Evolutionary conservation across 177 flowering plant species (phyloP).

Genomic region (Vitis hybrid): DNA sequence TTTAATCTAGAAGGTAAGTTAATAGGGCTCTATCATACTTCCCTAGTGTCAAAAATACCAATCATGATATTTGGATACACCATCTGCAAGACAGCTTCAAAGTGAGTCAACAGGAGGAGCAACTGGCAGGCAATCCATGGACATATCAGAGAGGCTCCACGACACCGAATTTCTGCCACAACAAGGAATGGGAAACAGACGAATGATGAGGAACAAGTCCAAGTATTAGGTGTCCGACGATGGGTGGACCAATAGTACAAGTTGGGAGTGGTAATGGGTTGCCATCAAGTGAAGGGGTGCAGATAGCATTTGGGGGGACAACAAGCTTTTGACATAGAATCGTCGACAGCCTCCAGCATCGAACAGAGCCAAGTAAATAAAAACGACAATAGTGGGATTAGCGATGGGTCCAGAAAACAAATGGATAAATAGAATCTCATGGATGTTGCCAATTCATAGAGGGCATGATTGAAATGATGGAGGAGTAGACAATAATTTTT

Average conservation of each 20-base stretch:
- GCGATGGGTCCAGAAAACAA: slow-evolving; percentile 4
- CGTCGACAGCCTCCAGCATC: background rate
- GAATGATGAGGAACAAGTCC: background rate
- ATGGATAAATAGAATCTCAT: slow-evolving; percentile 17
- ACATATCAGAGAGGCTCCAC: no score
- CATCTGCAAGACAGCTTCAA: no score
- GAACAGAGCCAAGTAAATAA: background rate
- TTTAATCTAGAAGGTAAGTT: no score
- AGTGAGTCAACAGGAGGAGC: no score
- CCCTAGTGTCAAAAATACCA: no score
- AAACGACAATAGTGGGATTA: slow-evolving; percentile 12
- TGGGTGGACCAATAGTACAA: background rate
- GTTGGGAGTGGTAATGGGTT: background rate
- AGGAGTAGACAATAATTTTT: background rate
- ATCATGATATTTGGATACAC: no score
- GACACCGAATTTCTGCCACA: no score
- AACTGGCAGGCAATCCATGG: no score
- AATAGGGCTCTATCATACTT: no score
- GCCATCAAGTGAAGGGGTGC: background rate
- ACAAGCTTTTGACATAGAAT: background rate
- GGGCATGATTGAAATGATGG: slow-evolving; percentile 16
- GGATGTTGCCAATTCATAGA: slow-evolving; percentile 24
- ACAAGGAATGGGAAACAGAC: no score
- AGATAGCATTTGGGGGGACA: background rate
- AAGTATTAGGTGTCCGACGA: no score